phyloP scores from a whole-genome alignment of 2,329 filamentous ascomycete genomes.

The Remersonia thermophila region DNA sequence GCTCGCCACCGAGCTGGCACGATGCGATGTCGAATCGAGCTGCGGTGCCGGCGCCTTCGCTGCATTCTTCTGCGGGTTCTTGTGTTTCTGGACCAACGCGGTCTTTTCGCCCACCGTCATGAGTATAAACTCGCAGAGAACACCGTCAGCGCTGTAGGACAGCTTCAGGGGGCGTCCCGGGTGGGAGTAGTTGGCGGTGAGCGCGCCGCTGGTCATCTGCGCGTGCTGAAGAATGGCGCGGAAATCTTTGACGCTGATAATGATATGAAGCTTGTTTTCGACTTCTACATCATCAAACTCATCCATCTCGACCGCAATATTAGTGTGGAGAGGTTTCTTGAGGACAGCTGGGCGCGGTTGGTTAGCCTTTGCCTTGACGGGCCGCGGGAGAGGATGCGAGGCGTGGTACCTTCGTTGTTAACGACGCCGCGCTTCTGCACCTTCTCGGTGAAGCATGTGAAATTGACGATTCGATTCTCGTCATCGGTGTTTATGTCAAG shows the following conservation, averaged over 20 bases:
- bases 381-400: background rate
- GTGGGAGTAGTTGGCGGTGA: constrained; percentile 57
- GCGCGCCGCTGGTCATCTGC: constrained; percentile 51
- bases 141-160: constrained; percentile 54
- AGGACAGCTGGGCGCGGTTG: constrained; percentile 44
- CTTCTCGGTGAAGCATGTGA: constrained; percentile 75
- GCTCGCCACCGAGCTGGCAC: constrained; percentile 24
- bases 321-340: constrained; percentile 70
- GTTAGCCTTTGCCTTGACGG: constrained; percentile 7
- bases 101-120: constrained; percentile 65
- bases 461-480: constrained; percentile 53
- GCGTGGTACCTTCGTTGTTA: constrained; percentile 34
- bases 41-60: constrained; percentile 31
- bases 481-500: constrained; percentile 66
- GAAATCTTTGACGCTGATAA: constrained; percentile 75
- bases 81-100: constrained; percentile 35
- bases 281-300: constrained; percentile 67
- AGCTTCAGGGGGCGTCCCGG: constrained; percentile 63
- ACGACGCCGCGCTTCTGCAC: constrained; percentile 43
- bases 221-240: constrained; percentile 68
- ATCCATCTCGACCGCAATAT: constrained; percentile 61
- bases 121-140: constrained; percentile 65
- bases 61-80: constrained; percentile 26
- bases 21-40: constrained; percentile 36
- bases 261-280: constrained; percentile 63